Evolutionary conservation across 495 filamentous ascomycete species (phyloP).

Genomic region (Echria macrotheca): DNA sequence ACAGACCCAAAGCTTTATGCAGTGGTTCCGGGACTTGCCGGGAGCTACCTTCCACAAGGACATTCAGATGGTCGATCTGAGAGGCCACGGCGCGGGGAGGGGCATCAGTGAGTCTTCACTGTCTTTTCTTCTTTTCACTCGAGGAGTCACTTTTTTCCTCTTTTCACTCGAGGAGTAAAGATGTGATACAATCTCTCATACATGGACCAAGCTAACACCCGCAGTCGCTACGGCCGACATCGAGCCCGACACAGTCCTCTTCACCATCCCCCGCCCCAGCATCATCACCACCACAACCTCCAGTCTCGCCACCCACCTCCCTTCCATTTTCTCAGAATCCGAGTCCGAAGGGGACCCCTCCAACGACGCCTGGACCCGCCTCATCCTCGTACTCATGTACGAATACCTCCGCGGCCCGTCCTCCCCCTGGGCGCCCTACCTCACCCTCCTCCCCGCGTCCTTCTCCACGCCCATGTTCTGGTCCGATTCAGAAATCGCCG

Average conservation of each 20-base stretch:
- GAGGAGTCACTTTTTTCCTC: too few relatives aligned
- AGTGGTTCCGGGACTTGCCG: constrained; percentile 40
- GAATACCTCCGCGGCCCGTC: constrained; percentile 57
- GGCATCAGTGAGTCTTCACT: constrained; percentile 39
- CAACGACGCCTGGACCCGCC: constrained; percentile 39
- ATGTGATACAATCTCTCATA: too few relatives aligned
- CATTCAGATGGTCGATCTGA: constrained; percentile 41
- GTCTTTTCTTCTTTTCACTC: too few relatives aligned
- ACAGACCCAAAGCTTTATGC: constrained; percentile 35
- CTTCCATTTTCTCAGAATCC: constrained; percentile 29
- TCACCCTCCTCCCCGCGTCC: constrained; percentile 67
- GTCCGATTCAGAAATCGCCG: constrained; percentile 60
- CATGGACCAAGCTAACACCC: too few relatives aligned
- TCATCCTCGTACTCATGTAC: constrained; percentile 78
- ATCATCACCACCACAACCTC: constrained; percentile 42
- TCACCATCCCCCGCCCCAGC: constrained; percentile 41
- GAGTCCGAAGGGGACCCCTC: constrained; percentile 28
- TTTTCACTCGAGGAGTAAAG: too few relatives aligned
- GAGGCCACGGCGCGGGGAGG: constrained; percentile 33
- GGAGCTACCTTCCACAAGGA: constrained; percentile 42
- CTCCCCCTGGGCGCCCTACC: constrained; percentile 75
- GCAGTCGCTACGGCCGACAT: constrained; percentile 43
- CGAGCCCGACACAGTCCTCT: constrained; percentile 38
- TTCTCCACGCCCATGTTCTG: constrained; percentile 94
- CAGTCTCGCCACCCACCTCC: constrained; percentile 30